These are phyloP conservation scores for Rhododendron simsii DNA, from an alignment of 148 eudicot genomes.

Conservation along the genomic window DNA sequence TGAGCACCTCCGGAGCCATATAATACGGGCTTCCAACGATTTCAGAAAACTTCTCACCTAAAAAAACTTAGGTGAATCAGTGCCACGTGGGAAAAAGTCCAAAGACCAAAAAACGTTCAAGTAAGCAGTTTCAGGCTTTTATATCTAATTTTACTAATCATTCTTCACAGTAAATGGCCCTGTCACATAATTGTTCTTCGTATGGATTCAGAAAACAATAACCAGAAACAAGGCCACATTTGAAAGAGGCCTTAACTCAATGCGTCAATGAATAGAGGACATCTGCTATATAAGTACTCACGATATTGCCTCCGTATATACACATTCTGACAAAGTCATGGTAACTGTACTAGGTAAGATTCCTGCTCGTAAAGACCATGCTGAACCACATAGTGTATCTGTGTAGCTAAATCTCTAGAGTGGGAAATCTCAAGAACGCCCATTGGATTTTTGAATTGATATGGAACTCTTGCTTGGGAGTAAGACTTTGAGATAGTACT, in stretches of 20 bases:
- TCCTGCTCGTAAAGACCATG: not conserved
- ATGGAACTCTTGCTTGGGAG: not conserved
- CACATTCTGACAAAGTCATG: not conserved
- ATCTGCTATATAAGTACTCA: not conserved
- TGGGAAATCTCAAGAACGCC: not conserved
- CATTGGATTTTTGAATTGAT: not conserved
- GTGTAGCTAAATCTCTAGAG: not conserved
- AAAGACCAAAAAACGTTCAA: not conserved
- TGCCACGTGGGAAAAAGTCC: not conserved
- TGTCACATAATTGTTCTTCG: not conserved
- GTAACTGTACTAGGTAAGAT: not conserved
- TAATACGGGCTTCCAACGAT: constrained; percentile 97
- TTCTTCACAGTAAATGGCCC: not conserved
- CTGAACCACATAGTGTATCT: no score
- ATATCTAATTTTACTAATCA: not conserved
- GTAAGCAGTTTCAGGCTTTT: not conserved
- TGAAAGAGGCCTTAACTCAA: not conserved
- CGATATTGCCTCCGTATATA: not conserved
- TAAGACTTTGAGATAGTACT: not conserved
- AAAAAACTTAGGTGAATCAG: not conserved
- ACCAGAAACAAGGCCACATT: not conserved
- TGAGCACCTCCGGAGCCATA: constrained; percentile 97
- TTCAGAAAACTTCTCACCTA: constrained; percentile 90
- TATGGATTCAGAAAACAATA: not conserved
- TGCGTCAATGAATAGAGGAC: not conserved